Base-by-base conservation (phyloP, 768 basidiomycete genomes). In the Terana coerulea region DNA sequence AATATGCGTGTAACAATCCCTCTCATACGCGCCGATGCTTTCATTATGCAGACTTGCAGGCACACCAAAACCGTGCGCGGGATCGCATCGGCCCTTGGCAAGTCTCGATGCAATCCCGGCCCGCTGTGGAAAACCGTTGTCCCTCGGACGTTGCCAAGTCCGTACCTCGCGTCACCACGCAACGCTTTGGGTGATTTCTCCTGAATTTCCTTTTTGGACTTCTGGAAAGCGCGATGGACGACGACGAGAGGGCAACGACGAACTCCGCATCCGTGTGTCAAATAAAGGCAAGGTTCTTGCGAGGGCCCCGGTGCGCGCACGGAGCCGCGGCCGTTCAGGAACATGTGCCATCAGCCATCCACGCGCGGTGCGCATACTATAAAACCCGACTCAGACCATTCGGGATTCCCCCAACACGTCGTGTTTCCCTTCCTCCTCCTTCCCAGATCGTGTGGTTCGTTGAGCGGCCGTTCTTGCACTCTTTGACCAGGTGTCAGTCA, bases 401-500 rank as follows among this genome's bases (percentile, higher is more conserved):
- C n/a, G n/a, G n/a, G n/a, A n/a, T 36, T 12, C 8, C 36, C 21
- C 15, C 22, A 33, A 25, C 36, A 12, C 52, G 28, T 54, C 47
- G 41, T 41, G 40, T 47, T 49, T 49, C 47, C 46, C 26, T 46
- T 47, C 40, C 45, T 53, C 55, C n/a, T n/a, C 53, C 36, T 52
- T 51, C 54, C 51, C 52, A 58, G 55, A 58, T 45, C 51, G 54
- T 49, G 55, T 61, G 69, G 68, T 71, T 75, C 72, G 65, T 75
- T 70, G 74, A 75, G 72, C 71, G 71, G 71, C 66, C 65, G 64
- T 67, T 65, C 58, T 61, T 61, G 61, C 55, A 57, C 56, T 64
- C 64, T 59, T 59, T 69, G 75, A 75, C 77, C 76, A 69, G 75
- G 77, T 68, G 75, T 76, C 67, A 53, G 42, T 58, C 62, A n/a